A percentile compares a stretch with the other conserved stretches of the same genome.
These are phyloP conservation scores for Solanum peruvianum DNA, from an alignment of 257 asterid genomes.

Conservation along the genomic window DNA sequence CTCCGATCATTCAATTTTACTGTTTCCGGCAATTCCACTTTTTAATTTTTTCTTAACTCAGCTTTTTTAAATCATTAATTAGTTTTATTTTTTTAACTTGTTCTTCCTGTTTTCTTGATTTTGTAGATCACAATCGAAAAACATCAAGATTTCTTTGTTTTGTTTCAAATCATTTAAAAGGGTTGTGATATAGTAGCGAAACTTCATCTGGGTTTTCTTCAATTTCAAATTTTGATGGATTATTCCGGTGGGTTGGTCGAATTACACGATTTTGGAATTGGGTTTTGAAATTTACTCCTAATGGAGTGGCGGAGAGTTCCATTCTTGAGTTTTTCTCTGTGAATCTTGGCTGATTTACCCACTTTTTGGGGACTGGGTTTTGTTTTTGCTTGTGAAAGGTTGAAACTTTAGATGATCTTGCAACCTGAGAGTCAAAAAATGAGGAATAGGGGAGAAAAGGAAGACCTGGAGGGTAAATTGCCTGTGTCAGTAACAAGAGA, in stretches of 20 bases:
- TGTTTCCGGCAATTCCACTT: neutral
- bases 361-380: neutral
- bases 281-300: neutral
- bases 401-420: neutral
- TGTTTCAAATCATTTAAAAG: neutral
- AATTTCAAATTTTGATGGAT: neutral
- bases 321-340: neutral
- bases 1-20: neutral
- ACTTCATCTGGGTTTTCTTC: neutral
- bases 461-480: slow-evolving; percentile 31
- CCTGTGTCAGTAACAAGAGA: slow-evolving; percentile 21
- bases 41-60: neutral
- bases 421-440: neutral
- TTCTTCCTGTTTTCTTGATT: neutral
- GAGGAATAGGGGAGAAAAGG: slow-evolving; percentile 56
- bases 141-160: neutral
- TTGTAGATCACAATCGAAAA: neutral
- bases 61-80: neutral
- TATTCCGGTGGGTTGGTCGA: neutral
- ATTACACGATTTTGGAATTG: neutral
- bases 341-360: neutral
- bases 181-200: neutral
- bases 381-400: neutral
- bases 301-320: neutral
- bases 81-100: neutral